phyloP scores from a whole-genome alignment of 2,329 filamentous ascomycete genomes.

The Esteya vermicola region DNA sequence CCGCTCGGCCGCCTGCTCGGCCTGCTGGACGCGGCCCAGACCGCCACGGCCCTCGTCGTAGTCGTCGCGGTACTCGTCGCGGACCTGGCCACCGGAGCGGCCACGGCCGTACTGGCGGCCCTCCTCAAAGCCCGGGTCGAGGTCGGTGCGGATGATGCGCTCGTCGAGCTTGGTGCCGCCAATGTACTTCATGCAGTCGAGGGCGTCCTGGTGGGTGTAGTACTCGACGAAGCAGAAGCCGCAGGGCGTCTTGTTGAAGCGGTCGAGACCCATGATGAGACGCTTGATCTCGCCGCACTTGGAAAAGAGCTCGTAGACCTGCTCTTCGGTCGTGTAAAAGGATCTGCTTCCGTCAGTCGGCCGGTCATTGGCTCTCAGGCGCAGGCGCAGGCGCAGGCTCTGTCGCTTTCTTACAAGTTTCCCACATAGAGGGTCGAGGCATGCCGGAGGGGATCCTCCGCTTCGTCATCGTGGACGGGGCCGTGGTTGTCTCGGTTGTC shows the following conservation, averaged over 20 bases:
- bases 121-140: conserved; percentile 92
- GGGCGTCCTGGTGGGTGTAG: conserved; percentile 90
- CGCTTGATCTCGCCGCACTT: conserved; percentile 98
- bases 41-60: conserved; percentile 91
- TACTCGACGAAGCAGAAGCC: conserved; percentile 99
- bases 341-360: conserved; percentile 39
- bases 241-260: conserved; percentile 94
- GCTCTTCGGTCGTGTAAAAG: conserved; percentile 97
- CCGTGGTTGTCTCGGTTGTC: conserved; percentile 42
- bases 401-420: conserved; percentile 63
- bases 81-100: conserved; percentile 90
- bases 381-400: no score
- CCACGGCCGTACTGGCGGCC: conserved; percentile 91
- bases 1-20: conserved; percentile 24
- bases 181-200: conserved; percentile 98
- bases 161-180: conserved; percentile 97
- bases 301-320: conserved; percentile 91
- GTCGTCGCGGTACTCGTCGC: conserved; percentile 95
- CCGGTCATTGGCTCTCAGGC: no score
- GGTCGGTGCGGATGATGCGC: conserved; percentile 85
- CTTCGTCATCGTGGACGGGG: conserved; percentile 37
- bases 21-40: conserved; percentile 61
- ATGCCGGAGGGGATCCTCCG: conserved; percentile 67
- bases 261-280: conserved; percentile 92
- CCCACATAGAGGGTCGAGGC: conserved; percentile 95